Conservation (phyloP, 208 protist species). For the Leishmania major region DNA sequence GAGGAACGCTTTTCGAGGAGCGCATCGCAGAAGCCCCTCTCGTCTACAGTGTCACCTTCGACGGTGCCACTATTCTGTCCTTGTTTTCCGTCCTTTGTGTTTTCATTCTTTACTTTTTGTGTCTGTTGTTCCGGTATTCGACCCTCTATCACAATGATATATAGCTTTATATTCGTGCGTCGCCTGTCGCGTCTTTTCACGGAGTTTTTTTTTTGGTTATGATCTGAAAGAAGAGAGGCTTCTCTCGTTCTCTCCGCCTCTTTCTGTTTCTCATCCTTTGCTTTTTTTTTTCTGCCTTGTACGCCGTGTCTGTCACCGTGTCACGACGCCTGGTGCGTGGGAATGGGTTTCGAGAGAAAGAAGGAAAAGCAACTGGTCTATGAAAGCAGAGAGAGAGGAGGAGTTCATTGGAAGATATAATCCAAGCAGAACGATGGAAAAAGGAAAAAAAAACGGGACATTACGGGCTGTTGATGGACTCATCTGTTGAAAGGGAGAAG, state of each 20-base stretch:
- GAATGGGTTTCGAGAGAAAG: not conserved
- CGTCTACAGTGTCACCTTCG: not conserved
- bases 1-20: conserved; percentile 14
- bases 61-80: not conserved
- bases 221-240: not conserved
- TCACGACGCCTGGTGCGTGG: not conserved
- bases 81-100: not conserved
- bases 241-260: conserved; percentile 15
- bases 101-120: not conserved
- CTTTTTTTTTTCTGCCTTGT: not conserved
- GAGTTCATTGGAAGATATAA: not conserved
- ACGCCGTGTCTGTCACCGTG: not conserved
- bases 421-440: not conserved
- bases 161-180: not conserved
- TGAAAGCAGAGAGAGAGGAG: not conserved
- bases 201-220: conserved; percentile 11
- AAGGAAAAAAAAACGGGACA: not conserved
- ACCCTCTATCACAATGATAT: not conserved
- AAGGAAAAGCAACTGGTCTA: not conserved
- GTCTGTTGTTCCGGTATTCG: not conserved
- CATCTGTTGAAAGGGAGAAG: not conserved
- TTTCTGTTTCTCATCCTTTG: conserved; percentile 1
- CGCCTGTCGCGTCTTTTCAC: not conserved
- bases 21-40: conserved; percentile 4
- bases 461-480: not conserved